Evolutionary conservation across 768 basidiomycete genomes (phyloP).

Genomic region (Pleurotus cornucopiae): DNA sequence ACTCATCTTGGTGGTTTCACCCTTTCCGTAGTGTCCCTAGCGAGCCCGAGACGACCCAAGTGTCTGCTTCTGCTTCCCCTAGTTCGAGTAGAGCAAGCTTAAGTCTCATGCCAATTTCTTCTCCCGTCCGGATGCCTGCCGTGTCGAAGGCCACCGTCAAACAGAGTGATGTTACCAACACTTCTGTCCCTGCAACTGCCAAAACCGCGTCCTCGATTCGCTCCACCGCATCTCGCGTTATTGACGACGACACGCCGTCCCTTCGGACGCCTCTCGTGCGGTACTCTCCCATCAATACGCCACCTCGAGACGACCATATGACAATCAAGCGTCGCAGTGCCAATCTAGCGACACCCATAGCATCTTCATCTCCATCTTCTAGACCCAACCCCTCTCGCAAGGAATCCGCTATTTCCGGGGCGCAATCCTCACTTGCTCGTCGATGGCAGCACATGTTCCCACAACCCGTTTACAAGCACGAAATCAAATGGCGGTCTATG

Average conservation of each 20-base stretch:
- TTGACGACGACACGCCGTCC: constrained; percentile 55
- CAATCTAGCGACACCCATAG: constrained; percentile 31
- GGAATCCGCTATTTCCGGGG: constrained; percentile 49
- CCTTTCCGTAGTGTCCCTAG: constrained; percentile 62
- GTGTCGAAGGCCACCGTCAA: constrained; percentile 30
- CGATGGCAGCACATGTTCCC: constrained; percentile 90
- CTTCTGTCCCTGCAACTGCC: constrained; percentile 40
- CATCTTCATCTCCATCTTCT: constrained; percentile 45
- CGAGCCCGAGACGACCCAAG: constrained; percentile 58
- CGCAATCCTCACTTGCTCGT: constrained; percentile 72
- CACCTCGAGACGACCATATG: constrained; percentile 64
- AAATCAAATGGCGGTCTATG: constrained; percentile 90
- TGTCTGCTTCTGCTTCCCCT: constrained; percentile 46
- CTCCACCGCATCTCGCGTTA: constrained; percentile 44
- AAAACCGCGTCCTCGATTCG: constrained; percentile 32
- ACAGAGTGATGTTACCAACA: constrained; percentile 22
- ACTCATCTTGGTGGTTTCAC: constrained; percentile 78
- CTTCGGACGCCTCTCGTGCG: constrained; percentile 44
- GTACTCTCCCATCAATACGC: constrained; percentile 63
- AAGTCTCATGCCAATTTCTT: constrained; percentile 20
- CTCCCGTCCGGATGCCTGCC: constrained; percentile 29
- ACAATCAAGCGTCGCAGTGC: constrained; percentile 54
- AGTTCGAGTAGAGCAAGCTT: constrained; percentile 16
- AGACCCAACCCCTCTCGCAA: constrained; percentile 69
- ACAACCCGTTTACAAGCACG: constrained; percentile 67